Evolutionary conservation across 495 filamentous ascomycete genomes (phyloP), one percentile per base, ranked within the genome.

Genomic region (Aspergillus carlsbadensis): DNA sequence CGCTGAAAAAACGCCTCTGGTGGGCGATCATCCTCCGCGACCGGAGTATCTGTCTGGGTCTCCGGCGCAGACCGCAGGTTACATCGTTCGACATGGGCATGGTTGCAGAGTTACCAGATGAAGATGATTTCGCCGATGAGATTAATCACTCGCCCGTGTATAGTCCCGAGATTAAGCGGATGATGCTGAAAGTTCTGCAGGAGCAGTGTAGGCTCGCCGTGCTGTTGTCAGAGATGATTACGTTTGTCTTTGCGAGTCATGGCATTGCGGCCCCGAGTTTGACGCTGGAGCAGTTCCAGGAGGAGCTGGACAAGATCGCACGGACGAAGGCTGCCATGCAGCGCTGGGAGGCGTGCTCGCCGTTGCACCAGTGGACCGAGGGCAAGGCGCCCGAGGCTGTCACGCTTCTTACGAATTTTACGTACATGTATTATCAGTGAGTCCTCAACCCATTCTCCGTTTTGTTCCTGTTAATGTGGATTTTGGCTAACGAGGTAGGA

Each of bases 401-500:
- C 18, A 64, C 66, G 11, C 37, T 72, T 14, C 72, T 78, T 47
- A 71, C 68, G 6, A 76, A 76, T 31, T 55, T 78, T 42, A 78
- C 78, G 45, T 77, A 73, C 42, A 81, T 80, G 75, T 78, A 77
- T 41, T 81, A 79, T 52, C 69, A 76, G 78, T 81, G 67, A 60
- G 74, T 41, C n/a, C 18, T 1, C n/a, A n/a, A n/a, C 34, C 17
- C 33, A 8, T 36, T 10, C 6, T 3, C 1, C 10, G 4, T 22
- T 1, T 43, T 29, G 4, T 29, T 29, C 8, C 26, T 29, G 4
- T 29, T 31, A 11, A 31, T 34, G 10, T n/a, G 21, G 18, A 21
- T 10, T 20, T 18, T 13, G 8, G 18, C 46, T 36, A 36, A 49
- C 10, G 36, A 5, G 45, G 29, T 15, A 56, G 53, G 26, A 57